Conservation (phyloP, 345 rosid genomes). For the Luvunga scandens region DNA sequence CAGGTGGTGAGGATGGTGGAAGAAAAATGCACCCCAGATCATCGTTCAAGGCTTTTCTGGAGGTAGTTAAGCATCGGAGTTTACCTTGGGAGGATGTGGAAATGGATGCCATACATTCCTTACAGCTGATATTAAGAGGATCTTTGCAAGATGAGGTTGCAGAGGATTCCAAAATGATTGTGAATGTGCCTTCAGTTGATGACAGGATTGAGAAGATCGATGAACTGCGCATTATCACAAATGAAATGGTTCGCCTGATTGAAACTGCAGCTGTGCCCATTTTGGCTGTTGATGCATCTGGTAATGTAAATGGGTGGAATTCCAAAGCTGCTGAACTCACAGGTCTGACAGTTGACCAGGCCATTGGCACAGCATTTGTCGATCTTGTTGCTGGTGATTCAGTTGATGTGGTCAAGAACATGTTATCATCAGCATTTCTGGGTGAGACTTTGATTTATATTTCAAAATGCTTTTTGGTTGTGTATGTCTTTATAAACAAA, state of each 20-base stretch:
- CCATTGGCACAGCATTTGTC: slow-evolving; percentile 60
- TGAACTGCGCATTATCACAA: slow-evolving; percentile 51
- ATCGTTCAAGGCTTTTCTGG: slow-evolving; percentile 82
- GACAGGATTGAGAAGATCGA: slow-evolving; percentile 54
- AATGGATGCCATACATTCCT: slow-evolving; percentile 85
- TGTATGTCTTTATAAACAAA: neutral
- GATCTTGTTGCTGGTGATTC: slow-evolving; percentile 57
- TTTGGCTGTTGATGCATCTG: slow-evolving; percentile 68
- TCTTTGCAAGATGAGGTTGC: slow-evolving; percentile 53
- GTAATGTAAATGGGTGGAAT: slow-evolving; percentile 80
- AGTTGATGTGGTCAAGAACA: slow-evolving; percentile 32
- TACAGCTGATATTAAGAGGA: slow-evolving; percentile 76
- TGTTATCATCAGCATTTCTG: slow-evolving; percentile 51
- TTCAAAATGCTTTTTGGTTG: slow-evolving; percentile 10
- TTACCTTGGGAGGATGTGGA: slow-evolving; percentile 81
- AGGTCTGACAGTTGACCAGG: slow-evolving; percentile 66
- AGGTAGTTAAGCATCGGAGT: slow-evolving; percentile 70
- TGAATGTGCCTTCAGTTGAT: slow-evolving; percentile 43
- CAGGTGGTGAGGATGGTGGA: slow-evolving; percentile 60
- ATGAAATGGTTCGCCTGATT: slow-evolving; percentile 83
- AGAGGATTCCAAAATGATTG: slow-evolving; percentile 46
- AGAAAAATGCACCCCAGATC: slow-evolving; percentile 85
- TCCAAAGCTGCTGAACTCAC: slow-evolving; percentile 72
- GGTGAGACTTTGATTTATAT: slow-evolving; percentile 37
- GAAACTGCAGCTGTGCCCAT: slow-evolving; percentile 91